Base-by-base conservation (phyloP, 345 rosid species). In the Lepidium aucheri region DNA sequence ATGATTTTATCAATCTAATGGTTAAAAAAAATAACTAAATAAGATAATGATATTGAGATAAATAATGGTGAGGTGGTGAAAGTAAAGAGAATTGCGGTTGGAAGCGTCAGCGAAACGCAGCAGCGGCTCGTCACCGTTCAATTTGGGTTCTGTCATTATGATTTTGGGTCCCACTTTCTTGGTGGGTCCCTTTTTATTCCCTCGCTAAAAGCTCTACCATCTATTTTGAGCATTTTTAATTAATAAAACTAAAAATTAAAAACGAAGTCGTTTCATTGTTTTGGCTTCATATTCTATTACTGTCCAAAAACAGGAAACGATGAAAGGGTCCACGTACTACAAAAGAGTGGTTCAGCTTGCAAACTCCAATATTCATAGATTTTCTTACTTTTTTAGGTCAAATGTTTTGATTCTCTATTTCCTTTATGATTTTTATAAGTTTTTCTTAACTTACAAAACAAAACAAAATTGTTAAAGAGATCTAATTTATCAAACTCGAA, bases 101-200 rank as follows among this genome's bases (percentile, higher is more conserved):
- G 40, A 16, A 55, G 15, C 7, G 56, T 58, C 53, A 69, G 75
- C 74, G 43, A 13, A 67, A 36, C 58, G 65, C 55, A 74, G 86
- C 81, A 82, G 89, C 86, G 80, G 67, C 83, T 73, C 82, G 84
- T 81, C 84, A 76, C 82, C 84, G 83, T 43, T 75, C 73, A 44
- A 69, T 39, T 78, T 81, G 82, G 75, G 1, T 62, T 43, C 66
- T 43, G 53, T 54, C 44, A 38, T 67, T 60, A 73, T 67, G 63
- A 66, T 22, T 18, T 51, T 46, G 64, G 68, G 47, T 15, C 60
- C 69, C 41, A 67, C 74, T 0, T 3, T 36, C 72, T 53, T 46
- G 52, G 26, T 74, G 64, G 74, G 72, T 16, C 69, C 80, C 63
- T 1, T 16, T 0, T 15, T 63, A 63, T 65, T 63, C 76, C 47